Percentiles rank a stretch among this genome's conserved stretches.
Evolutionary conservation across 2,329 filamentous ascomycete species (phyloP).

Genomic region (Fusarium napiforme): DNA sequence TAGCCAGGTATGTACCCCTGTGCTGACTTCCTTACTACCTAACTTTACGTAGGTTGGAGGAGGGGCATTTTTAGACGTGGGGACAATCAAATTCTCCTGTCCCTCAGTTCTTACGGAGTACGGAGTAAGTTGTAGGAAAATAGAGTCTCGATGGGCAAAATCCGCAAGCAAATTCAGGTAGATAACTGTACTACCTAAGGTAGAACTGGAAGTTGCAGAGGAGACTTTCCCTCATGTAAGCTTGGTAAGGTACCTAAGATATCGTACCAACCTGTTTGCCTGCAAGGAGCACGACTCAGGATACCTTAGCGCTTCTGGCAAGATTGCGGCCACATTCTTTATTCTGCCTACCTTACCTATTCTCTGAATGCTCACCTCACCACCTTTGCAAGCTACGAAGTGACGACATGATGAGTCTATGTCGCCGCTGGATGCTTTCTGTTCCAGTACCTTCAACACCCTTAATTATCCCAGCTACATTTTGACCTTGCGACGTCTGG

Average conservation of each 20-base stretch:
- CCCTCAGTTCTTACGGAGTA: neutral
- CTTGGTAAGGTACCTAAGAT: neutral
- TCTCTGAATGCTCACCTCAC: conserved; percentile 24
- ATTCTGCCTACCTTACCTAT: neutral
- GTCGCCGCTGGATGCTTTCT: conserved; percentile 6
- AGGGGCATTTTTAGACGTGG: neutral
- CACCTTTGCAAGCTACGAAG: conserved; percentile 7
- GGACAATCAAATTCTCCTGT: neutral
- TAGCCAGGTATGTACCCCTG: neutral
- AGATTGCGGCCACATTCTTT: conserved; percentile 26
- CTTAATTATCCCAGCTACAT: neutral
- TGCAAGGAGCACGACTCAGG: conserved; percentile 43
- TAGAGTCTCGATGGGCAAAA: neutral
- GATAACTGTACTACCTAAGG: neutral
- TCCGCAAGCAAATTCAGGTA: neutral
- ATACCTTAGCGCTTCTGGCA: conserved; percentile 20
- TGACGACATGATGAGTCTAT: neutral
- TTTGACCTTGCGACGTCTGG: conserved; percentile 9
- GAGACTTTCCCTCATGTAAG: neutral
- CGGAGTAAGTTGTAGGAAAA: neutral
- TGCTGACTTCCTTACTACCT: neutral
- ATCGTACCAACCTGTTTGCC: neutral
- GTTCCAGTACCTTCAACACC: neutral
- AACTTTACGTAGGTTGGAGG: neutral
- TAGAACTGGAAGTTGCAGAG: neutral